These are phyloP conservation scores for Puccinia horiana DNA, from an alignment of 1,284 basidiomycete genomes.

Conservation along the genomic window DNA sequence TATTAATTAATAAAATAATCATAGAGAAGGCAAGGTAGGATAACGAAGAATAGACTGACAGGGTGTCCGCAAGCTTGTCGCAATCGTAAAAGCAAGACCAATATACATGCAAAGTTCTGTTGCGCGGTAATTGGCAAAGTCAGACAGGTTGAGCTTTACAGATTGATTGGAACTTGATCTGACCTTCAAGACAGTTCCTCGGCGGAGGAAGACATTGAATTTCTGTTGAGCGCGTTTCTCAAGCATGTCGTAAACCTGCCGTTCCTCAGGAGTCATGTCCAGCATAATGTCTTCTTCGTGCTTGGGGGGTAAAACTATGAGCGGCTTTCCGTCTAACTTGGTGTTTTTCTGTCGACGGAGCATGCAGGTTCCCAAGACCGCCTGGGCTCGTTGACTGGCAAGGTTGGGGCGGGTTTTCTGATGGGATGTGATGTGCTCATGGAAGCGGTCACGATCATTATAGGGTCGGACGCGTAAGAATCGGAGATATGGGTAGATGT, in stretches of 20 bases:
- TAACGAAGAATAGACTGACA: neutral
- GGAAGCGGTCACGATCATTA: slow-evolving; percentile 70
- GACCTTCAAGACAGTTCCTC: slow-evolving; percentile 59
- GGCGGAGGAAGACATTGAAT: slow-evolving; percentile 66
- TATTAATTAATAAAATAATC: neutral
- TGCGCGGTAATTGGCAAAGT: neutral
- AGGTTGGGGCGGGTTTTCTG: slow-evolving; percentile 65
- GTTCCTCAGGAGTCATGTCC: slow-evolving; percentile 65
- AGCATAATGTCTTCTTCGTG: slow-evolving; percentile 53
- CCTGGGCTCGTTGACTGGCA: slow-evolving; percentile 66
- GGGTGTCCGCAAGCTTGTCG: slow-evolving; percentile 38
- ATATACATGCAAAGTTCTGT: slow-evolving; percentile 27
- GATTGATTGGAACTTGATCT: neutral
- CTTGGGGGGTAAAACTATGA: slow-evolving; percentile 38
- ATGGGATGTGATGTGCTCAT: slow-evolving; percentile 63
- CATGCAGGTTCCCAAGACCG: slow-evolving; percentile 66
- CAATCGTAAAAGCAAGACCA: slow-evolving; percentile 34
- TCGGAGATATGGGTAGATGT: slow-evolving; percentile 69
- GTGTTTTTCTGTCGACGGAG: slow-evolving; percentile 69
- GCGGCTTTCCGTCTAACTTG: slow-evolving; percentile 58
- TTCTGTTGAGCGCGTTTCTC: slow-evolving; percentile 65
- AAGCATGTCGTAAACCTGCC: slow-evolving; percentile 64
- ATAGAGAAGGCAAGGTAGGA: neutral
- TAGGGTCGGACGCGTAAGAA: slow-evolving; percentile 70
- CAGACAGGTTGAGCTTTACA: neutral